Conservation (phyloP, 2,329 filamentous ascomycete genomes). For the Claviceps maximensis region DNA sequence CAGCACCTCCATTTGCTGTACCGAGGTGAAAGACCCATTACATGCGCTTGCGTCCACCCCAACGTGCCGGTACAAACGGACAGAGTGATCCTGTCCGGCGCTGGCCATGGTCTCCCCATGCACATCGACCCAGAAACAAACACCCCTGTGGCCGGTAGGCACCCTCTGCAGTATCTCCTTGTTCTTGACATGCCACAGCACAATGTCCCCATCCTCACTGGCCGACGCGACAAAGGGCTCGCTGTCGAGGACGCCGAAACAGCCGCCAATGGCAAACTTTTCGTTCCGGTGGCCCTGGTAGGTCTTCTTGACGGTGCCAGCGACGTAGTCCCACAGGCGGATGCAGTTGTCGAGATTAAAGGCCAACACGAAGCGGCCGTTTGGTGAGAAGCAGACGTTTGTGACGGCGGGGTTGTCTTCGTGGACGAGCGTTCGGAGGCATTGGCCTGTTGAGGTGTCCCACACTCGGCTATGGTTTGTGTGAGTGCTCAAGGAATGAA, state of each 20-base stretch:
- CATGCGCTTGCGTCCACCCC: neutral
- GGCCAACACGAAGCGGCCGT: slow-evolving; percentile 83
- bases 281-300: slow-evolving; percentile 87
- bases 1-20: neutral
- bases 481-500: neutral
- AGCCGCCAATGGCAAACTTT: slow-evolving; percentile 71
- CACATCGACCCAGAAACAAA: slow-evolving; percentile 55
- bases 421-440: slow-evolving; percentile 84
- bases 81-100: slow-evolving; percentile 39
- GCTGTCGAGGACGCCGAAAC: slow-evolving; percentile 51
- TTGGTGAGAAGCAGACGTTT: slow-evolving; percentile 83
- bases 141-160: slow-evolving; percentile 32
- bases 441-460: slow-evolving; percentile 93
- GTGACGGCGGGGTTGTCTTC: slow-evolving; percentile 89
- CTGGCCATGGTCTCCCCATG: slow-evolving; percentile 43
- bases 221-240: slow-evolving; percentile 61
- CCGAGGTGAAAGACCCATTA: neutral
- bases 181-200: slow-evolving; percentile 81
- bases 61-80: slow-evolving; percentile 35
- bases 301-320: slow-evolving; percentile 85
- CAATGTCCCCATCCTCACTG: slow-evolving; percentile 73
- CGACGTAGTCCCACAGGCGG: slow-evolving; percentile 88
- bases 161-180: slow-evolving; percentile 70
- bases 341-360: slow-evolving; percentile 85
- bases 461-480: slow-evolving; percentile 57